phyloP scores from a whole-genome alignment of 106 monocot species.

The Dendrobium huoshanense region DNA sequence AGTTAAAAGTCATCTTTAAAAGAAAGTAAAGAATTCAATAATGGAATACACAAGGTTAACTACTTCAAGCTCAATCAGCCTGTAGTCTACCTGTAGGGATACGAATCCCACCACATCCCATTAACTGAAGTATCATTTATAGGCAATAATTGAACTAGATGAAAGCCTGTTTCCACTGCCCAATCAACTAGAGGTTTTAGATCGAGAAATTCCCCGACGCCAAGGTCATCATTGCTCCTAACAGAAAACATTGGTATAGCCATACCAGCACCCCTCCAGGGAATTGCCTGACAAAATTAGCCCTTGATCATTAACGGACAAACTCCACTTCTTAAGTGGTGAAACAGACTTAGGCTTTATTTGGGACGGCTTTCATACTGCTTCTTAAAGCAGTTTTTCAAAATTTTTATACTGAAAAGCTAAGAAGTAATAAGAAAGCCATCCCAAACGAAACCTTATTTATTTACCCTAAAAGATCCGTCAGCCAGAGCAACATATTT shows the following conservation, averaged over 20 bases:
- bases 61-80: background rate
- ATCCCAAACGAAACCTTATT: background rate
- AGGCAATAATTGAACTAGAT: conserved; percentile 89
- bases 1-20: conserved; percentile 2
- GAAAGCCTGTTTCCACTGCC: conserved; percentile 83
- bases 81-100: conserved; percentile 75
- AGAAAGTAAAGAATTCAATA: background rate
- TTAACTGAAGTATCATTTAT: conserved; percentile 94
- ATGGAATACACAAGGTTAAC: background rate
- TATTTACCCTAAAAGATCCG: conserved; percentile 68
- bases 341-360: background rate
- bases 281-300: conserved; percentile 36
- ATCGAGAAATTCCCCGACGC: conserved; percentile 93
- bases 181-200: conserved; percentile 86
- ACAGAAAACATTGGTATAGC: conserved; percentile 91
- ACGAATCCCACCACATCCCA: conserved; percentile 97
- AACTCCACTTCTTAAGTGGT: background rate
- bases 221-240: conserved; percentile 64
- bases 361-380: too few relatives aligned
- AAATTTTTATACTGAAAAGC: too few relatives aligned
- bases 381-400: too few relatives aligned
- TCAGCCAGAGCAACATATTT: conserved; percentile 59
- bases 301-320: background rate
- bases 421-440: too few relatives aligned
- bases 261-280: conserved; percentile 94